Base-by-base conservation (phyloP, 176 grass and related monocot species). In the barley (Hordeum vulgare) region DNA sequence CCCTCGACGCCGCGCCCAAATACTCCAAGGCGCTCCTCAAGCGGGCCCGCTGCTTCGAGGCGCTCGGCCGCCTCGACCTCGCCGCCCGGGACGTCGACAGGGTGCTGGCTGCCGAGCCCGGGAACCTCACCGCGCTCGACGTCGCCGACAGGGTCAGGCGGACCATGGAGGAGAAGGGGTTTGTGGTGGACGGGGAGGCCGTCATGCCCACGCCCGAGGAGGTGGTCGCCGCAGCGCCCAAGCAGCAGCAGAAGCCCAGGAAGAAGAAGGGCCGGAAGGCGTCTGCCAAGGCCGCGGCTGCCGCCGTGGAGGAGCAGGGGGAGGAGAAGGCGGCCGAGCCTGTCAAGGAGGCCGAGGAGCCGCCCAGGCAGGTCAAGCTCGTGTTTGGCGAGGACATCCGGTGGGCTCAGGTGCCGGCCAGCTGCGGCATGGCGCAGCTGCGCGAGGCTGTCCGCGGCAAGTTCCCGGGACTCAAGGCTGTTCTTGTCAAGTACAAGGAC, bases 11-110 rank as follows among this genome's bases (percentile, higher is more conserved):
- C 18, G 80, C 69, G 14, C 93, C 96, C 9, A 85, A 85, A 28
- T 95, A 98, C 87, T 76, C 44, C 83, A 95, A 98, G 85, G 96
- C 96, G 77, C 82, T 98, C 49, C 81, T 98, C 79, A 98, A 95
- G 85, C 87, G 96, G 72, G 96, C 93, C 15, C 84, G 85, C 33
- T 98, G 96, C 66, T 95, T 93, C 84, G 90, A 98, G 77, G 93
- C 89, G 21, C 88, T 95, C 47, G 90, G 80, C 4, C 26, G 89
- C 82, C 57, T 94, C 44, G 93, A 98, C 74, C 71, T 93, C 70
- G 96, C 93, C 2, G 86, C 65, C 73, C 66, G 84, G 68, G 96
- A 98, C 62, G 93, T 90, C 27, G 54, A 85, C 51, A 42, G 41
- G 80, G 90, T 95, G 71, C 89, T 98, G 4, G 71, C 59, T 42